These are phyloP conservation scores for Pontederia paniculata DNA, from an alignment of 176 grass and related monocot genomes.

Conservation along the genomic window DNA sequence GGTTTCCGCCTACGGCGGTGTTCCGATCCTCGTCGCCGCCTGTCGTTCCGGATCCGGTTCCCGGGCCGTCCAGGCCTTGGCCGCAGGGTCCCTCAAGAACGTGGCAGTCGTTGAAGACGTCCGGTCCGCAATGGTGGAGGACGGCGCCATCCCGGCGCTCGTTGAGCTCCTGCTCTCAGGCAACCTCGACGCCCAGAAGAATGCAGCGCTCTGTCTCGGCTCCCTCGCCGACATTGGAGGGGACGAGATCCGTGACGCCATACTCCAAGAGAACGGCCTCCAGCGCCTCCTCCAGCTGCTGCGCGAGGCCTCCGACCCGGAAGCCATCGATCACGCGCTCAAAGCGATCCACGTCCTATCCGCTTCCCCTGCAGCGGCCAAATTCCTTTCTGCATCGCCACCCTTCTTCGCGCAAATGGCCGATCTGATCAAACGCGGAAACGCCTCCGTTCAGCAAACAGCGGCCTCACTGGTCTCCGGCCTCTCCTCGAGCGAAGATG, in stretches of 20 bases:
- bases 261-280: slow-evolving; percentile 53
- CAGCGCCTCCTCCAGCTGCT: slow-evolving; percentile 47
- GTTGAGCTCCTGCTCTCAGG: slow-evolving; percentile 41
- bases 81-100: slow-evolving; percentile 47
- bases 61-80: slow-evolving; percentile 29
- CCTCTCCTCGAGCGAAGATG: slow-evolving; percentile 46
- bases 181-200: slow-evolving; percentile 38
- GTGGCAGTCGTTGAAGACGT: slow-evolving; percentile 53
- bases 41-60: slow-evolving; percentile 55
- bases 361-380: slow-evolving; percentile 33
- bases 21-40: slow-evolving; percentile 48
- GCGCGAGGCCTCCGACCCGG: slow-evolving; percentile 37
- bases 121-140: slow-evolving; percentile 47
- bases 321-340: slow-evolving; percentile 42
- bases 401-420: slow-evolving; percentile 58
- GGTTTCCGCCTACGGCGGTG: slow-evolving; percentile 61
- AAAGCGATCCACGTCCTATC: slow-evolving; percentile 50
- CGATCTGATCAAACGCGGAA: slow-evolving; percentile 43
- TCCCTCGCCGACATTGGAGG: slow-evolving; percentile 46
- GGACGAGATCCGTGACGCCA: slow-evolving; percentile 38
- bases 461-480: slow-evolving; percentile 39
- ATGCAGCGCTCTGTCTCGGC: slow-evolving; percentile 40
- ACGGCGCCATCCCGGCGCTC: slow-evolving; percentile 53
- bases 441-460: slow-evolving; percentile 45
- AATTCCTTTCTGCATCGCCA: slow-evolving; percentile 42